These are phyloP conservation scores for Serendipita sp. DNA, from an alignment of 768 basidiomycete species.

Conservation along the genomic window DNA sequence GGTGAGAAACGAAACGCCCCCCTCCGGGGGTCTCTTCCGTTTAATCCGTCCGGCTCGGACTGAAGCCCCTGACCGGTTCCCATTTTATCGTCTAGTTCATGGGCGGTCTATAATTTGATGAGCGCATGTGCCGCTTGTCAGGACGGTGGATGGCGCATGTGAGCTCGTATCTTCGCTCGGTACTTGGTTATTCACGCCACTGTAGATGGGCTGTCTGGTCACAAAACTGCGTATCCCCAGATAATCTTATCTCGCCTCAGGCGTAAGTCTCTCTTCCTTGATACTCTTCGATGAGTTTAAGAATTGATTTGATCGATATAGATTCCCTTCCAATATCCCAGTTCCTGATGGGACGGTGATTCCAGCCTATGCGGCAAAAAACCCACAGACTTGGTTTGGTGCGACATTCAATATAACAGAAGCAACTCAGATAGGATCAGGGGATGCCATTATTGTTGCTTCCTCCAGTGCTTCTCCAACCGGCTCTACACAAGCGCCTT, in stretches of 20 bases:
- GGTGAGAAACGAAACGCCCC: not conserved
- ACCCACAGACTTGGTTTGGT: constrained; percentile 5
- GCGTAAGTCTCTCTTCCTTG: not conserved
- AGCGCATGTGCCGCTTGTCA: constrained; percentile 10
- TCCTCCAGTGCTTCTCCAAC: constrained; percentile 14
- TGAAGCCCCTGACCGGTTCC: constrained; percentile 6
- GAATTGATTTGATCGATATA: not conserved
- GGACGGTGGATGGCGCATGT: constrained; percentile 9
- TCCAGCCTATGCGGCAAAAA: not conserved
- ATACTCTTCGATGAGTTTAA: not conserved
- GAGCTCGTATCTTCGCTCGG: not conserved
- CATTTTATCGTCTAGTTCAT: constrained; percentile 2
- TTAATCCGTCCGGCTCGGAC: not conserved
- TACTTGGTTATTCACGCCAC: not conserved
- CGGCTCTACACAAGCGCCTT: constrained; percentile 22
- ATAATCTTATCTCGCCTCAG: not conserved
- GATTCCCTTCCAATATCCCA: not conserved
- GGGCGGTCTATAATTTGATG: constrained; percentile 9
- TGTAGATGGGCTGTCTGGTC: constrained; percentile 6
- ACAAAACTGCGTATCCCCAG: not conserved
- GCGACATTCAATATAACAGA: not conserved
- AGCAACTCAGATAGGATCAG: not conserved
- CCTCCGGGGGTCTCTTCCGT: not conserved
- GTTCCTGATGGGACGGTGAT: not conserved
- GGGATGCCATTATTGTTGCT: not conserved